Conservation (phyloP, 1,284 basidiomycete species). For the Ustilago shanxiensis region DNA sequence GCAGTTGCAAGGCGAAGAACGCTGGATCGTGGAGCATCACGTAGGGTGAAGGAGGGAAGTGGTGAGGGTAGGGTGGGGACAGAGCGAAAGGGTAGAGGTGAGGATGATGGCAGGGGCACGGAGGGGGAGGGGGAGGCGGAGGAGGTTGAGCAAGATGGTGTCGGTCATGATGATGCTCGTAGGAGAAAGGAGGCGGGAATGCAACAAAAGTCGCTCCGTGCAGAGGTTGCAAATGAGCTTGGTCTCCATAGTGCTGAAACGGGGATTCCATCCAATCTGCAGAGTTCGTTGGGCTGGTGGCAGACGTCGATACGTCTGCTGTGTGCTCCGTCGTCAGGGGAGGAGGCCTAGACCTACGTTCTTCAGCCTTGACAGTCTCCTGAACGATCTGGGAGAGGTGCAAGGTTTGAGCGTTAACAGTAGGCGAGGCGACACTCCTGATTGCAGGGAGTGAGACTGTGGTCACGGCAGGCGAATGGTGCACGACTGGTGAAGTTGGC, state of each 20-base stretch:
- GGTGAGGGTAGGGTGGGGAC: background rate
- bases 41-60: background rate
- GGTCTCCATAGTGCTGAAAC: background rate
- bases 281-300: background rate
- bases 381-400: background rate
- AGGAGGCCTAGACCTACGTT: background rate
- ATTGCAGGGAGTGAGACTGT: background rate
- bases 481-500: background rate
- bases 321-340: background rate
- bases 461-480: background rate
- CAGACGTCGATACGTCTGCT: background rate
- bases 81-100: too few relatives aligned
- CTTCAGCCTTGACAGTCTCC: background rate
- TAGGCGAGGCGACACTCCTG: background rate
- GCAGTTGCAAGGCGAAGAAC: slow-evolving; percentile 2
- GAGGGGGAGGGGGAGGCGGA: background rate
- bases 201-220: background rate
- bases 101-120: too few relatives aligned
- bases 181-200: background rate
- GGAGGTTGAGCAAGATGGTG: background rate
- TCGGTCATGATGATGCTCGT: background rate
- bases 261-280: background rate
- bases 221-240: background rate
- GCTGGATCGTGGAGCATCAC: background rate
- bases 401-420: background rate